Percentiles rank a stretch among this genome's conserved stretches.
Conservation (phyloP, 345 rosid species). For the Adansonia digitata region DNA sequence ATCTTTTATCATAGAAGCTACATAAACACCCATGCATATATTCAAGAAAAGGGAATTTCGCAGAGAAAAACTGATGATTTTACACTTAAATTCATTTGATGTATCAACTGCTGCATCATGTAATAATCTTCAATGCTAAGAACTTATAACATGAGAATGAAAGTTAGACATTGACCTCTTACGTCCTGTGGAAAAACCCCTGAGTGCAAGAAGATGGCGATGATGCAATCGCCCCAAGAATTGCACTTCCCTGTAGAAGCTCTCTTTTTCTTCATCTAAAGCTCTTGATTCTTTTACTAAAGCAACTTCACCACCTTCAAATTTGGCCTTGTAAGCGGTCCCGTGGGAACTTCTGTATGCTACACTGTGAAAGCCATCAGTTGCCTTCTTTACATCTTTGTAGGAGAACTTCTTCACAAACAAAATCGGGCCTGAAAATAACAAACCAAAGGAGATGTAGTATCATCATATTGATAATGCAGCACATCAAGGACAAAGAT, state of each 20-base stretch:
- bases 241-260: constrained; percentile 64
- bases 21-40: not conserved
- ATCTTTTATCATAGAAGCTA: not conserved
- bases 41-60: not conserved
- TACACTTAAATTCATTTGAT: not conserved
- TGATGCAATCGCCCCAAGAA: constrained; percentile 79
- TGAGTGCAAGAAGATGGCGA: constrained; percentile 85
- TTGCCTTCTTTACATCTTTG: constrained; percentile 71
- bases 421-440: constrained; percentile 47
- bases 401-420: constrained; percentile 52
- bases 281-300: constrained; percentile 68
- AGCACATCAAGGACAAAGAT: not conserved
- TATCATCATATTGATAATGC: not conserved
- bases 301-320: constrained; percentile 56
- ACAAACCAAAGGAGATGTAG: not conserved
- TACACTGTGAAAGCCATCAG: constrained; percentile 61
- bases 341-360: constrained; percentile 56
- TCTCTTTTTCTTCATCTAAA: constrained; percentile 42
- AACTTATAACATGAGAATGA: not conserved
- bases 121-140: not conserved
- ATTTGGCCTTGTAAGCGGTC: constrained; percentile 69
- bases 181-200: constrained; percentile 65
- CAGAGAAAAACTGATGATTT: not conserved
- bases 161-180: constrained; percentile 42
- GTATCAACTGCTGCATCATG: not conserved